Conservation (phyloP, 768 basidiomycete genomes). For the Kwoniella europaea region DNA sequence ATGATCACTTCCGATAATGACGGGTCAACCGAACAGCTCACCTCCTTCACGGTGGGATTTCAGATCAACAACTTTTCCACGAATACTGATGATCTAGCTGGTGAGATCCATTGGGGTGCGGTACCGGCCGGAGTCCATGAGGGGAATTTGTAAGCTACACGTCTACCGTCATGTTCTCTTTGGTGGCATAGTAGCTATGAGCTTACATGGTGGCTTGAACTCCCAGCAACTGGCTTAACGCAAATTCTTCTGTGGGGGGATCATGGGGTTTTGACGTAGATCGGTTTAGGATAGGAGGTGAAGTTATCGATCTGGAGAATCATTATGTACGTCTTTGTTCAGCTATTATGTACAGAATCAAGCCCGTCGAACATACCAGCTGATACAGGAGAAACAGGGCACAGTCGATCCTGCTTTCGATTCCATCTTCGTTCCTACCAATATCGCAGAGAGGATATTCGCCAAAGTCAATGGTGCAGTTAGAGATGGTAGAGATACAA, state of each 20-base stretch:
- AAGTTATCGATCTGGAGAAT: slow-evolving; percentile 31
- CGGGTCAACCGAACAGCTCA: slow-evolving; percentile 19
- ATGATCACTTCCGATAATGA: slow-evolving; percentile 25
- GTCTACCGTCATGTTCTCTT: too few species aligned
- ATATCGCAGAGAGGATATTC: slow-evolving; percentile 42
- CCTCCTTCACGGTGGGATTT: slow-evolving; percentile 44
- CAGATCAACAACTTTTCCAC: slow-evolving; percentile 39
- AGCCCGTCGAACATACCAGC: neutral
- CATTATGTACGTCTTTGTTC: slow-evolving; percentile 34
- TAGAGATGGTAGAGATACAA: slow-evolving; percentile 36
- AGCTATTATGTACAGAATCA: neutral
- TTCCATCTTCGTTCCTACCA: slow-evolving; percentile 45
- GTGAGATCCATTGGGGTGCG: slow-evolving; percentile 55
- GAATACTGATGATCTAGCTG: slow-evolving; percentile 30
- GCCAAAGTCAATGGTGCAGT: slow-evolving; percentile 31
- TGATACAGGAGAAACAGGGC: slow-evolving; percentile 27
- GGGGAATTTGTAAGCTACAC: slow-evolving; percentile 51
- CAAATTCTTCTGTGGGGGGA: slow-evolving; percentile 29
- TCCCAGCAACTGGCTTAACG: slow-evolving; percentile 49
- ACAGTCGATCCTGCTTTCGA: slow-evolving; percentile 53
- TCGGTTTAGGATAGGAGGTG: slow-evolving; percentile 32
- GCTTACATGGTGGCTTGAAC: neutral
- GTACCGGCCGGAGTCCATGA: slow-evolving; percentile 32
- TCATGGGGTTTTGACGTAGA: slow-evolving; percentile 49
- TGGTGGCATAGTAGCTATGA: too few species aligned